Evolutionary conservation across 257 asterid species (phyloP), one percentile per base, ranked within the genome.

Genomic region (Salvia miltiorrhiza): DNA sequence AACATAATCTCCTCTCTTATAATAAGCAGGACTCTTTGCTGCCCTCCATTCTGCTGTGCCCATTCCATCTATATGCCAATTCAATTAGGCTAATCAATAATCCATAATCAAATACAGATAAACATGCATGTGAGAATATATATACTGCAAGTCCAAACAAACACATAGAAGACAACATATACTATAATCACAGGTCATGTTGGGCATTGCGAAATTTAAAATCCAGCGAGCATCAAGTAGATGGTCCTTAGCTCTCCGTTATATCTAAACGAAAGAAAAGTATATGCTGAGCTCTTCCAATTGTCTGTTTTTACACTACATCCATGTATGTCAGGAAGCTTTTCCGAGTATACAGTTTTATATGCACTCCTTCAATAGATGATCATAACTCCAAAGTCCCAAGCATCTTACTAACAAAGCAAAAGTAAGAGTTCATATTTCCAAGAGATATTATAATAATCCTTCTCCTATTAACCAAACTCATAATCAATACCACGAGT

Each of bases 1-100:
- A 77, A 85, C 99, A 82, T 90, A 93, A 80, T 93, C 99, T 66
- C 99, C 99, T 85, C 99, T 88, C 87, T 93, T 93, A 86, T 90
- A 93, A 77, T 93, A 90, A 50, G 99, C 71, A 3, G 99, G 96
- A 76, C 95, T 90, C 81, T 93, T 93, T 8, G 99, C 97, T 33
- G 99, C 95, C 81, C 97, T 90, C 99, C 99, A 93, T 72, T 89
- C 97, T 70, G 99, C 99, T 19, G 97, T 93, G 28, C 99, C 99
- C 99, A 93, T 93, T 65, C 99, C 99, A 82, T 93, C 99, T 93
- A 86, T 73, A 44, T 39, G 60, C 74, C 70, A 67, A 67, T 48
- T 35, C 71, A 50, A 41, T 65, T 35, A 20, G 53, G 60, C 58
- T 45, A 69, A 61, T 62, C 35, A 75, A 63, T 47, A 56, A 63